Base-by-base conservation (phyloP, 2,329 filamentous ascomycete species). In the Diplodia corticola region DNA sequence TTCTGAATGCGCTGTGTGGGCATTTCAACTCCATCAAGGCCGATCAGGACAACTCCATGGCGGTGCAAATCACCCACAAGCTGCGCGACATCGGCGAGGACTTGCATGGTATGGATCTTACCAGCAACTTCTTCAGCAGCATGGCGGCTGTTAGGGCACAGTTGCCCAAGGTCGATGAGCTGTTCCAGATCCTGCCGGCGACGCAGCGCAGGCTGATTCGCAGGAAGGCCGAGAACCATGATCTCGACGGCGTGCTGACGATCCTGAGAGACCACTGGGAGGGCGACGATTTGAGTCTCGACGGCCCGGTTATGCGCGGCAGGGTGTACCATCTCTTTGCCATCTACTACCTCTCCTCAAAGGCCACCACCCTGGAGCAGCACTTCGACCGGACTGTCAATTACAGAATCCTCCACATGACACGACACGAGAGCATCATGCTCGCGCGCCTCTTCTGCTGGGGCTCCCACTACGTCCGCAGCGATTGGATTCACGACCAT, bases 341-440 rank as follows among this genome's bases (percentile, higher is more conserved):
- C 40, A 7, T 44, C 5, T 44, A n/a, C 40, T 44, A 9, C 40
- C 17, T 44, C 12, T 44, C 17, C 6, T 44, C 40, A 2, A 44
- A 44, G 40, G 40, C 15, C 5, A 7, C 17, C 5, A 44, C n/a
- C 5, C 6, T 44, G 17, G 17, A n/a, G 17, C 40, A 20, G 2
- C 40, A 44, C n/a, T 10, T 44, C n/a, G 10, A n/a, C n/a, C 6
- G 1, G 2, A n/a, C n/a, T 0, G n/a, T n/a, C n/a, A 2, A 1
- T 6, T 44, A n/a, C n/a, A 2, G 2, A 2, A 20, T 44, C 40
- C 2, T 6, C 13, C 4, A 5, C 13, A 5, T 44, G 17, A 7
- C 3, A 1, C 3, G 4, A 2, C 3, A 9, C 40, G 40, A n/a
- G n/a, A 9, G 9, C 1, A 3, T 44, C n/a, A 5, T 3, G 17